Percentiles rank a stretch among this genome's conserved stretches.
phyloP scores from a whole-genome alignment of 2,329 filamentous ascomycete genomes.

The Hymenoscyphus occultus region DNA sequence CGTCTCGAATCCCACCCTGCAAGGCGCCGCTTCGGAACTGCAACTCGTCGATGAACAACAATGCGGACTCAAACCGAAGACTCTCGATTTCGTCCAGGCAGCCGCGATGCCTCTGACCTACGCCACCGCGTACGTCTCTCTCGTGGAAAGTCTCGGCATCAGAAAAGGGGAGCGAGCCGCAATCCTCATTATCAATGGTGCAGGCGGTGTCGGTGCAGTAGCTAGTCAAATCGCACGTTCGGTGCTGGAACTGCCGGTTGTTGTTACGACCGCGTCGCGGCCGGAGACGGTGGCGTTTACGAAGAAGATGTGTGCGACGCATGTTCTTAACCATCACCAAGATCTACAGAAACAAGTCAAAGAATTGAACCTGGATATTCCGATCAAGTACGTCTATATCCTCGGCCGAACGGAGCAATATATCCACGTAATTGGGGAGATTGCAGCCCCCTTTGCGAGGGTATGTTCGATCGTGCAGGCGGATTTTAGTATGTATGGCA shows the following conservation, averaged over 20 bases:
- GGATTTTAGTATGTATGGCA: constrained; percentile 43
- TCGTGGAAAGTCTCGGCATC: constrained; percentile 43
- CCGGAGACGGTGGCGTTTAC: constrained; percentile 41
- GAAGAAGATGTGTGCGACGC: constrained; percentile 42
- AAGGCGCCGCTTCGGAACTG: constrained; percentile 44
- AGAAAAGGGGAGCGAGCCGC: constrained; percentile 30
- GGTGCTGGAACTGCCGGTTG: constrained; percentile 41
- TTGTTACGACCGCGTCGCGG: constrained; percentile 44
- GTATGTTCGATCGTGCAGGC: constrained; percentile 46
- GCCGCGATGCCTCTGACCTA: constrained; percentile 45
- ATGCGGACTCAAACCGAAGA: constrained; percentile 41
- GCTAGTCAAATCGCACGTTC: constrained; percentile 44
- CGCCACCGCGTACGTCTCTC: constrained; percentile 42
- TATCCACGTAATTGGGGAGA: constrained; percentile 37
- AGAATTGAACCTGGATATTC: constrained; percentile 37
- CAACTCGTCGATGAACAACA: constrained; percentile 42
- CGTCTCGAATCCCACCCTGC: constrained; percentile 39
- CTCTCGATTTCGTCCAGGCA: constrained; percentile 40
- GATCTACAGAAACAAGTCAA: constrained; percentile 41
- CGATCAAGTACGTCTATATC: constrained; percentile 40
- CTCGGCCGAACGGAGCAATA: constrained; percentile 43
- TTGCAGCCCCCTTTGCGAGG: constrained; percentile 45
- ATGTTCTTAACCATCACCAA: constrained; percentile 43
- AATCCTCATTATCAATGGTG: constrained; percentile 46
- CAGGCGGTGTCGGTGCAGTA: constrained; percentile 44